Evolutionary conservation across 192 early-diverging fungal species (phyloP).

Genomic region (Gonapodya prolifera): DNA sequence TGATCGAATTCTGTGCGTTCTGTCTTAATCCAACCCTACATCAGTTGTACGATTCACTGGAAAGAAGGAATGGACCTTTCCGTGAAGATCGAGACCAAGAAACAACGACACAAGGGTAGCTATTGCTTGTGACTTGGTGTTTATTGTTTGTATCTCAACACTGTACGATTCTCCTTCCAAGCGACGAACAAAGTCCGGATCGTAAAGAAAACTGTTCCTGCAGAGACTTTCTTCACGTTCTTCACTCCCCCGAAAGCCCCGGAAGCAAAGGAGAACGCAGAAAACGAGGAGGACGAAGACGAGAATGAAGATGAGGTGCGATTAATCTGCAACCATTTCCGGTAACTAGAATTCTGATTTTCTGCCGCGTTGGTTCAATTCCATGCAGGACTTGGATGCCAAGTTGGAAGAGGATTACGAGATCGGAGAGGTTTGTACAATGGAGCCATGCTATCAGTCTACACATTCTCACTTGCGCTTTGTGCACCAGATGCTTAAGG

Average conservation of each 20-base stretch:
- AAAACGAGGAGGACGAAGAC: constrained; percentile 56
- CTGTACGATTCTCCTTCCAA: constrained; percentile 10
- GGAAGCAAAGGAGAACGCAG: constrained; percentile 46
- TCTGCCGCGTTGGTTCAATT: background rate
- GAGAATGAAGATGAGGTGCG: constrained; percentile 61
- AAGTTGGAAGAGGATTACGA: constrained; percentile 91
- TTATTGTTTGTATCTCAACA: background rate
- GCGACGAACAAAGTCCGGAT: constrained; percentile 95
- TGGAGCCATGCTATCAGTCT: background rate
- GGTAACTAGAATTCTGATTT: background rate
- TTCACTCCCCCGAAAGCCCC: constrained; percentile 62
- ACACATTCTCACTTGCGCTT: background rate
- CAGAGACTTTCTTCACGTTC: constrained; percentile 96
- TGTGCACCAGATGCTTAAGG: constrained; percentile 60
- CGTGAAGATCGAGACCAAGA: constrained; percentile 90
- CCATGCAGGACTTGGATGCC: constrained; percentile 57
- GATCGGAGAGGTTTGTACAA: constrained; percentile 65
- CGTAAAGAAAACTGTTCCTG: constrained; percentile 91
- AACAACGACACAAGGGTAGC: constrained; percentile 90
- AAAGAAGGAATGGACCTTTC: constrained; percentile 94
- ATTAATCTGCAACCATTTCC: no score
- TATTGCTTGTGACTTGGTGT: constrained; percentile 1
- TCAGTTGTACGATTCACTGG: constrained; percentile 73
- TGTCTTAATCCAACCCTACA: background rate
- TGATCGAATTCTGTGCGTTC: background rate